Conservation (phyloP, 2,329 filamentous ascomycete genomes). For the Claviceps maximensis region DNA sequence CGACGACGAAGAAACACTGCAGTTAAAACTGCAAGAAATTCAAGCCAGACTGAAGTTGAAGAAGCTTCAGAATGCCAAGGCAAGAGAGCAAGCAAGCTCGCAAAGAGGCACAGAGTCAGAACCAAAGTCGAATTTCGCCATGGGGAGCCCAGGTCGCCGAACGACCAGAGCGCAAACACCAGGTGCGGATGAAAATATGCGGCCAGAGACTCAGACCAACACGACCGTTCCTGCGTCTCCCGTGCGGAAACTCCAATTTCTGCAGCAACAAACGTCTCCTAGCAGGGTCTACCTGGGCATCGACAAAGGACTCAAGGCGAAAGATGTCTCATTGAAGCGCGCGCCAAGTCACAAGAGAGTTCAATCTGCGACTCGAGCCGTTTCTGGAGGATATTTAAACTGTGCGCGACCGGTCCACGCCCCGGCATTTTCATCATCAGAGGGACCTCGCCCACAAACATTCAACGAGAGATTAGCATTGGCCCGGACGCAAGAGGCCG, state of each 20-base stretch:
- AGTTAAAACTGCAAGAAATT: constrained; percentile 77
- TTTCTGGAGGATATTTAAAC: constrained; percentile 29
- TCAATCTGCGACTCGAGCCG: constrained; percentile 9
- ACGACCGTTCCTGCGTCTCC: constrained; percentile 68
- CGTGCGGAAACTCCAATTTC: constrained; percentile 44
- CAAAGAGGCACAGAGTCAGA: constrained; percentile 12
- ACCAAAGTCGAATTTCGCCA: constrained; percentile 9
- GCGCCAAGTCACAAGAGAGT: constrained; percentile 36
- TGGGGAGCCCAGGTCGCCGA: constrained; percentile 11
- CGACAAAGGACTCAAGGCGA: constrained; percentile 70
- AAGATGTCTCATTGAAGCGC: constrained; percentile 73
- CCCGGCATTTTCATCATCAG: constrained; percentile 12
- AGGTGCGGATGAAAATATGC: constrained; percentile 10
- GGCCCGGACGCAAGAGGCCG: constrained; percentile 43
- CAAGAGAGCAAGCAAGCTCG: constrained; percentile 8
- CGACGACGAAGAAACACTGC: constrained; percentile 77
- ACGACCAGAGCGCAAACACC: constrained; percentile 16
- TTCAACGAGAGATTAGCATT: constrained; percentile 83
- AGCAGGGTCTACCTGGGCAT: constrained; percentile 72
- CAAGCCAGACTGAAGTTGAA: constrained; percentile 81
- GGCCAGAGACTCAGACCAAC: constrained; percentile 15
- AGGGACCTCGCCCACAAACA: constrained; percentile 31
- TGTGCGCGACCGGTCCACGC: constrained; percentile 27
- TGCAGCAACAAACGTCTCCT: constrained; percentile 54
- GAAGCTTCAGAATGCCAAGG: constrained; percentile 53